Percentiles rank a stretch among this genome's conserved stretches.
Conservation (phyloP, 2,329 filamentous ascomycete genomes). For the Penicillium sp. region DNA sequence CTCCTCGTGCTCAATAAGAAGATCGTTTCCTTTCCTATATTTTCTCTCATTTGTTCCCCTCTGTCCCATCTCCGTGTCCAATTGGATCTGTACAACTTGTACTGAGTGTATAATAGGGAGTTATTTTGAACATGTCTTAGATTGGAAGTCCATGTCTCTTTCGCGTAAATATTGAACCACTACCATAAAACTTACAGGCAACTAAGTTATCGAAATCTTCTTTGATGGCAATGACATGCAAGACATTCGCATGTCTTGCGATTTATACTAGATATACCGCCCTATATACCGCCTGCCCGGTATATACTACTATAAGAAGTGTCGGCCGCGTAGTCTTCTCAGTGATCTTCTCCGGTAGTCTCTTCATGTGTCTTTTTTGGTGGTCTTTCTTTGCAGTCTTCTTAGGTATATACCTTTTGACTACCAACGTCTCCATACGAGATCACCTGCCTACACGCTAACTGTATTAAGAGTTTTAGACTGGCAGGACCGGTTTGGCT, state of each 20-base stretch:
- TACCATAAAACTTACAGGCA: not conserved
- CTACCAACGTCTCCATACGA: too few species aligned
- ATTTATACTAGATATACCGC: not conserved
- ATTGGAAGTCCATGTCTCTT: not conserved
- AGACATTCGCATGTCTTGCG: not conserved
- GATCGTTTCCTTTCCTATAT: constrained; percentile 9
- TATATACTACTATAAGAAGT: too few species aligned
- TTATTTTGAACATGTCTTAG: constrained; percentile 3
- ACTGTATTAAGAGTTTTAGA: too few species aligned
- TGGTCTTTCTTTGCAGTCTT: too few species aligned
- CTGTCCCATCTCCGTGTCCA: constrained; percentile 6
- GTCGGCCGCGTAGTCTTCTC: too few species aligned
- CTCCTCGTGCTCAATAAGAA: constrained; percentile 23
- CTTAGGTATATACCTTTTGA: too few species aligned
- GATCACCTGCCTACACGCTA: too few species aligned
- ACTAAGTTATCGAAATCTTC: not conserved
- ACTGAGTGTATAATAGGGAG: constrained; percentile 24
- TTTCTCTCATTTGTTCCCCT: not conserved
- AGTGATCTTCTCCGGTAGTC: too few species aligned
- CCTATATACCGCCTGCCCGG: too few species aligned
- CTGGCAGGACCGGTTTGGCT: too few species aligned
- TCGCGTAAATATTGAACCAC: not conserved
- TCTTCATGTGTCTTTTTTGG: too few species aligned
- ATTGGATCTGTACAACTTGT: constrained; percentile 10
- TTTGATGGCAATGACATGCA: not conserved